Conservation (phyloP, 2,329 filamentous ascomycete species). For the Phialemoniopsis sp. region DNA sequence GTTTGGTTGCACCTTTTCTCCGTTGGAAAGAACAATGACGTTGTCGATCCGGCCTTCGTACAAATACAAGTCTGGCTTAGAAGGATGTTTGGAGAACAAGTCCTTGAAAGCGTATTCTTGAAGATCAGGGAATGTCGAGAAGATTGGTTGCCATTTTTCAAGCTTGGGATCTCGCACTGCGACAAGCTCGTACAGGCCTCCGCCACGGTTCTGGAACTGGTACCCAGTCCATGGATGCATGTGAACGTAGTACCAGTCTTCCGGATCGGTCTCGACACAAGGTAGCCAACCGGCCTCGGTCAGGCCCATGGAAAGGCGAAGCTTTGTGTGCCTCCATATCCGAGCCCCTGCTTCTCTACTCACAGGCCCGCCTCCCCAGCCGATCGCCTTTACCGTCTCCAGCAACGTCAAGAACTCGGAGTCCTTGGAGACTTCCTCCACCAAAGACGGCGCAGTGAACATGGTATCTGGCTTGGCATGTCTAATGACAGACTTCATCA, state of each 20-base stretch:
- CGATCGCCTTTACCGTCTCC: no score
- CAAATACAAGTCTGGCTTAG: constrained; percentile 8
- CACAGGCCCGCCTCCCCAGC: no score
- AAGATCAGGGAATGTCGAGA: constrained; percentile 21
- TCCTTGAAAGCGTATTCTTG: constrained; percentile 27
- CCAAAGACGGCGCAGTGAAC: no score
- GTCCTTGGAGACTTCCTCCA: no score
- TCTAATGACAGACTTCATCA: no score
- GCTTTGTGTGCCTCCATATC: no score
- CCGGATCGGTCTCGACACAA: constrained; percentile 12
- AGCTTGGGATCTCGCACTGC: constrained; percentile 15
- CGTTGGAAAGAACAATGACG: constrained; percentile 24
- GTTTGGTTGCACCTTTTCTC: constrained; percentile 24
- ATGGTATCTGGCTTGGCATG: no score
- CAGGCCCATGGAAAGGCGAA: constrained; percentile 6
- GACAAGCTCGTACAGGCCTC: constrained; percentile 25
- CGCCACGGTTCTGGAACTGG: constrained; percentile 9
- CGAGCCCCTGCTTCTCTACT: no score
- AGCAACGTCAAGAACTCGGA: no score
- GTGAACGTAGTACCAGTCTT: constrained; percentile 8
- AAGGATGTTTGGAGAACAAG: constrained; percentile 22
- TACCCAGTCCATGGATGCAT: constrained; percentile 1
- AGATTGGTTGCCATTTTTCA: constrained; percentile 17
- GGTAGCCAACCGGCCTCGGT: constrained; percentile 10
- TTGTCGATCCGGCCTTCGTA: constrained; percentile 21